These are phyloP conservation scores for Aspergillus arachidicola DNA, from an alignment of 2,329 filamentous ascomycete species.

Conservation along the genomic window DNA sequence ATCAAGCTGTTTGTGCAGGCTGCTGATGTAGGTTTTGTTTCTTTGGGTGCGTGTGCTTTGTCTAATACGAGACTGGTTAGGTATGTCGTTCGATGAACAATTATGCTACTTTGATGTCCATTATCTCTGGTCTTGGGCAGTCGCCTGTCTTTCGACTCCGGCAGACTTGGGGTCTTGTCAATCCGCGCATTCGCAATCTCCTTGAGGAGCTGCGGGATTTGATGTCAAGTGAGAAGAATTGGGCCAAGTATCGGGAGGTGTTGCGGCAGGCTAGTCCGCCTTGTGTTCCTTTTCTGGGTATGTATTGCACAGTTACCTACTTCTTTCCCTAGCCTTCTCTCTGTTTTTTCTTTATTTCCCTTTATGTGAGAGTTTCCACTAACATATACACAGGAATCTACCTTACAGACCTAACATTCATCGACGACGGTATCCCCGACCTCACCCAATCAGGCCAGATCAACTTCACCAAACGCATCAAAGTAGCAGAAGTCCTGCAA, in stretches of 20 bases:
- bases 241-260: constrained; percentile 61
- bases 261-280: constrained; percentile 86
- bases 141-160: constrained; percentile 89
- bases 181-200: constrained; percentile 71
- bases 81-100: constrained; percentile 90
- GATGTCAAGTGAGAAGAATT: constrained; percentile 94
- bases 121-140: constrained; percentile 88
- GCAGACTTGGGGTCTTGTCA: constrained; percentile 89
- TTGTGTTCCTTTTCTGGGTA: constrained; percentile 95
- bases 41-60: neutral
- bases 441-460: constrained; percentile 91
- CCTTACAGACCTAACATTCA: constrained; percentile 91
- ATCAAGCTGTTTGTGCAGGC: constrained; percentile 95
- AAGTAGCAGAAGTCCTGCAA: constrained; percentile 23
- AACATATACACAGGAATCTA: constrained; percentile 69
- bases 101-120: constrained; percentile 91
- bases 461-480: constrained; percentile 32
- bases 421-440: constrained; percentile 92
- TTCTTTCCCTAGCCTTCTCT: too few species aligned
- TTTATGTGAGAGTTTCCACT: neutral
- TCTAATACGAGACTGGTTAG: constrained; percentile 45
- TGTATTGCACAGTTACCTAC: constrained; percentile 23
- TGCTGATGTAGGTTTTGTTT: constrained; percentile 66
- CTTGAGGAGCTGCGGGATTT: constrained; percentile 84
- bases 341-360: too few species aligned